phyloP scores from a whole-genome alignment of 306 rosid species.

The Cucumis cinereus region DNA sequence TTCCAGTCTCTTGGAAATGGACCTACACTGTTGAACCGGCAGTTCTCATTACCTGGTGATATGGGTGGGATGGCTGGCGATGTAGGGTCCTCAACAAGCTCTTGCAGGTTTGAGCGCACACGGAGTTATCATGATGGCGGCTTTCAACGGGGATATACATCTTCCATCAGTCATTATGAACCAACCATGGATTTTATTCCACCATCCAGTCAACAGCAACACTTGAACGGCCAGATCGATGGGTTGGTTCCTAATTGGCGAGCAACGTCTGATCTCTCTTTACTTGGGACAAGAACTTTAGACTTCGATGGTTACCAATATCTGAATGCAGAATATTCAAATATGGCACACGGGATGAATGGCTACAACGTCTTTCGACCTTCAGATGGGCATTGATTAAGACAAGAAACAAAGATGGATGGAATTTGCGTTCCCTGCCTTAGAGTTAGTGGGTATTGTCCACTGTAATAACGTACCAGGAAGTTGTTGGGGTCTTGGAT shows the following conservation, averaged over 20 bases:
- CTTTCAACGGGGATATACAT: slow-evolving; percentile 38
- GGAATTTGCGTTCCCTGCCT: slow-evolving; percentile 12
- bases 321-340: slow-evolving; percentile 55
- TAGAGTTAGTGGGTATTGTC: slow-evolving; percentile 24
- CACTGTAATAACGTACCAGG: slow-evolving; percentile 62
- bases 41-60: slow-evolving; percentile 65
- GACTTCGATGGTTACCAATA: slow-evolving; percentile 48
- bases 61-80: slow-evolving; percentile 37
- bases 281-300: slow-evolving; percentile 43
- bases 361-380: slow-evolving; percentile 86
- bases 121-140: slow-evolving; percentile 65
- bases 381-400: slow-evolving; percentile 46
- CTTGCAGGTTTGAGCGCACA: slow-evolving; percentile 80
- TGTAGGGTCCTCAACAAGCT: slow-evolving; percentile 51
- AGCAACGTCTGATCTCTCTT: slow-evolving; percentile 42
- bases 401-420: slow-evolving; percentile 16
- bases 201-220: slow-evolving; percentile 30
- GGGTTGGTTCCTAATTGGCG: slow-evolving; percentile 64
- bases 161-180: slow-evolving; percentile 40
- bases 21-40: slow-evolving; percentile 47
- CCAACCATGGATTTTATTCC: slow-evolving; percentile 43
- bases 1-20: slow-evolving; percentile 34
- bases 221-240: slow-evolving; percentile 65
- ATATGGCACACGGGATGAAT: slow-evolving; percentile 44
- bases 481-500: slow-evolving; percentile 49